Evolutionary conservation across 176 grass and related monocot species (phyloP), one percentile per base, ranked within the genome.

Genomic region (Elymus sibiricus): DNA sequence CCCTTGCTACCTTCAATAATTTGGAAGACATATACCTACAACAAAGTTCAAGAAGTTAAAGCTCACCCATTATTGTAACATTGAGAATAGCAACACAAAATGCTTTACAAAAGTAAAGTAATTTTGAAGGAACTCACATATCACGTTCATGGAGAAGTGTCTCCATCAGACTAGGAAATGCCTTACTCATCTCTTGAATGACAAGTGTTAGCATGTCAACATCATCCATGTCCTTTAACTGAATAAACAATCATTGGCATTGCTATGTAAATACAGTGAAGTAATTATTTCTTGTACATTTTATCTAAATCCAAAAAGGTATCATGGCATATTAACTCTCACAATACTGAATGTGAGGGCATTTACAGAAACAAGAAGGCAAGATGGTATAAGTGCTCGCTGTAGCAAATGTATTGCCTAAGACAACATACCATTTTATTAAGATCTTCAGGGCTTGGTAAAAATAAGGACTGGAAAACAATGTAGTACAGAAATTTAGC

Each of bases 171-270:
- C 86, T 94, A 83, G 97, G 97, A 75, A 98, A 98, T 64, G 79
- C 88, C 90, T 92, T 98, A 70, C 94, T 94, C 97, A 98, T 94
- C 87, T 96, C 94, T 98, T 98, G 97, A 87, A 96, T 92, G 16
- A 94, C 92, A 62, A 94, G 82, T 65, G 92, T 98, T 46, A 98
- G 79, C 92, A 94, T 95, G 87, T 98, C 97, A 74, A 87, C 88
- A 89, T 98, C 91, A 38, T 98, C 90, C 93, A 98, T 94, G 16
- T 98, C 97, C 87, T 98, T 98, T 77, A 98, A 88, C 97, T 98
- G 78, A 24, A 90, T 75, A 74, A 83, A 74, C 49, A 83, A 68
- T 61, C 8, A 38, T 25, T 62, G 34, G 15, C 7, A 12, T 85
- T 81, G 79, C 10, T 35, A 47, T 9, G 16, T 70, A 4, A 81